phyloP scores from a whole-genome alignment of 2,329 filamentous ascomycete species.

The Cordyceps tenuipes region DNA sequence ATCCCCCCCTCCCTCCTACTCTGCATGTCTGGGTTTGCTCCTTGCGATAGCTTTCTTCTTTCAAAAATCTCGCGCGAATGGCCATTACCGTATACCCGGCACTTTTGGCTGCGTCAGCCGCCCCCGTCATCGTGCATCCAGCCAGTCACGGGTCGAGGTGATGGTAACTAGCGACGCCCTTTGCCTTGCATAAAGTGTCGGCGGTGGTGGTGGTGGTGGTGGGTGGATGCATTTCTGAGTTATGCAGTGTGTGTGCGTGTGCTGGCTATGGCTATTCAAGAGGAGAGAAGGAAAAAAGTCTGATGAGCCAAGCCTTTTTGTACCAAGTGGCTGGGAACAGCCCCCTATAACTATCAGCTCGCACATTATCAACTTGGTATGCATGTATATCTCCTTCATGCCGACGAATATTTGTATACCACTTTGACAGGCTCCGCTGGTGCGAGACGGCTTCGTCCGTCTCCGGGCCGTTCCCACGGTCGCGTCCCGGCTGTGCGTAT shows the following conservation, averaged over 20 bases:
- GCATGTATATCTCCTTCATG: too few species aligned
- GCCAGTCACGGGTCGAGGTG: background rate
- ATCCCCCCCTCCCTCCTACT: background rate
- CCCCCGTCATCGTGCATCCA: constrained; percentile 2
- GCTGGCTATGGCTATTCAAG: too few species aligned
- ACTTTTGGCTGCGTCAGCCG: background rate
- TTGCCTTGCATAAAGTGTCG: constrained; percentile 1
- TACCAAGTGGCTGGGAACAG: background rate
- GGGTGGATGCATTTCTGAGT: background rate
- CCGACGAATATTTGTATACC: too few species aligned
- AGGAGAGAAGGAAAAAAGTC: background rate
- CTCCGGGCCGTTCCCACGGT: constrained; percentile 4
- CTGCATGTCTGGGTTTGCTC: background rate
- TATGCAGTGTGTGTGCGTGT: background rate
- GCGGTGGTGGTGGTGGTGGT: too few species aligned
- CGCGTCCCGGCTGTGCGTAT: background rate
- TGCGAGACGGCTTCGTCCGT: constrained; percentile 1
- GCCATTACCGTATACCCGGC: background rate
- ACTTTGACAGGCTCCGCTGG: background rate
- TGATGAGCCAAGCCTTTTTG: background rate
- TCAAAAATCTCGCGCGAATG: too few species aligned
- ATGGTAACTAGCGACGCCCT: background rate
- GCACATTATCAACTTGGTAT: too few species aligned
- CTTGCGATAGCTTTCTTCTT: background rate
- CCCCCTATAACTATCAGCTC: background rate